Conservation (phyloP, 495 filamentous ascomycete genomes). For the Aspergillus egyptiacus region DNA sequence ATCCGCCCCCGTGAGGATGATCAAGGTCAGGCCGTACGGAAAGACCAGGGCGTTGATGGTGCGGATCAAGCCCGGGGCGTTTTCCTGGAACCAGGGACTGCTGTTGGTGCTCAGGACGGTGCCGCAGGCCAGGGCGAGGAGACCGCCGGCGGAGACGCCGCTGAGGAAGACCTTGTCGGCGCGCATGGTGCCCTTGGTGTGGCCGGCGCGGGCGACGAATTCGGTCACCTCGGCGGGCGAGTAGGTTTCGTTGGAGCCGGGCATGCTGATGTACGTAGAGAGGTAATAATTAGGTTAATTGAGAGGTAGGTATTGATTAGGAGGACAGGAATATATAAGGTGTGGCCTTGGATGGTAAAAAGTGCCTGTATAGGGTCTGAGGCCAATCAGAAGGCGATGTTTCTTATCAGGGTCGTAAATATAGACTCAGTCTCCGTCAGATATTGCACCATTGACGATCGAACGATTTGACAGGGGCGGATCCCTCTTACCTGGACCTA, state of each 20-base stretch:
- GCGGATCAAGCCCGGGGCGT: constrained; percentile 54
- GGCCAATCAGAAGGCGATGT: not conserved
- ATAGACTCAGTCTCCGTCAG: not conserved
- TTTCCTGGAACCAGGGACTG: constrained; percentile 54
- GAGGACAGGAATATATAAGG: too few relatives aligned
- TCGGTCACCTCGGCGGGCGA: constrained; percentile 43
- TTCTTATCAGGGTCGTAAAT: constrained; percentile 6
- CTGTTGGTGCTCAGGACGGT: constrained; percentile 47
- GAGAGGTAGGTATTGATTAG: too few relatives aligned
- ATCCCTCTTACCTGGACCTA: not conserved
- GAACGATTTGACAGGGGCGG: not conserved
- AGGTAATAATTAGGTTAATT: too few relatives aligned
- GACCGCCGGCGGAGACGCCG: constrained; percentile 45
- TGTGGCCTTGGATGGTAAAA: too few relatives aligned
- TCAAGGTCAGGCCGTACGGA: constrained; percentile 53
- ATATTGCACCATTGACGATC: not conserved
- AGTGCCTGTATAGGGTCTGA: not conserved
- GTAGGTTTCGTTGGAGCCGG: constrained; percentile 32
- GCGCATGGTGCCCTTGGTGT: constrained; percentile 47
- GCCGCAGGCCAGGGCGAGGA: constrained; percentile 51
- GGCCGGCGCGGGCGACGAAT: constrained; percentile 39
- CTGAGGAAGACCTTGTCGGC: constrained; percentile 52
- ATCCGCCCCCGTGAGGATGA: constrained; percentile 54
- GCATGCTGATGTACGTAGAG: constrained; percentile 10
- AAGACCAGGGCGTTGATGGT: constrained; percentile 52